Evolutionary conservation across 306 rosid genomes (phyloP), one percentile per base, ranked within the genome.

Genomic region (Ziziphus jujuba): DNA sequence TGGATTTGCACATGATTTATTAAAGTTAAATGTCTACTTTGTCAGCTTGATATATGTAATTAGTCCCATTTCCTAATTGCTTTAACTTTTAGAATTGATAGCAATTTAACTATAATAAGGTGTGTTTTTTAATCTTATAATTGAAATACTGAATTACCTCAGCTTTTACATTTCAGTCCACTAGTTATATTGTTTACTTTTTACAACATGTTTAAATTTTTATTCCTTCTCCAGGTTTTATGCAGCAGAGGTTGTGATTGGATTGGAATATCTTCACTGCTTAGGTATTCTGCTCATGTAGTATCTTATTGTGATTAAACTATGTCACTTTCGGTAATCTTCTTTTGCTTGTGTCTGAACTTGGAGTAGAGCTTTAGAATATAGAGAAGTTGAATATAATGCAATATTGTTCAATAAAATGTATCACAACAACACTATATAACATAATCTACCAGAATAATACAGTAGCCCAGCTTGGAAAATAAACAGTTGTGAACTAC

Each of bases 181-280:
- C 52, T 23, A 31, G 10, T 56, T 53, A 56, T 19, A 49, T 38
- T 24, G 24, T 20, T 50, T 25, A 47, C 9, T 20, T 36, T 51
- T 56, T 61, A 62, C 15, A 19, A 53, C 55, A 5, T 72, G 61
- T 36, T 52, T 78, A 73, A 66, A 72, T 51, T 60, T 77, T 7
- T 63, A 49, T 61, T 65, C 20, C 48, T 17, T 77, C 38, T 75
- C 52, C 92, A 93, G 98, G 80, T 90, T 93, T 82, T 93, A 84
- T 88, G 90, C 85, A 5, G 98, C 96, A 61, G 97, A 93, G 82
- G 95, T 93, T 51, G 84, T 93, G 69, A 83, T 88, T 74, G 90
- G 86, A 71, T 88, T 93, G 85, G 97, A 93, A 75, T 93, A 93
- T 69, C 97, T 93, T 67, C 98, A 93, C 75, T 93, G 96, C 86